Conservation (phyloP, 208 protist genomes). For the Trypanosoma cruzi region DNA sequence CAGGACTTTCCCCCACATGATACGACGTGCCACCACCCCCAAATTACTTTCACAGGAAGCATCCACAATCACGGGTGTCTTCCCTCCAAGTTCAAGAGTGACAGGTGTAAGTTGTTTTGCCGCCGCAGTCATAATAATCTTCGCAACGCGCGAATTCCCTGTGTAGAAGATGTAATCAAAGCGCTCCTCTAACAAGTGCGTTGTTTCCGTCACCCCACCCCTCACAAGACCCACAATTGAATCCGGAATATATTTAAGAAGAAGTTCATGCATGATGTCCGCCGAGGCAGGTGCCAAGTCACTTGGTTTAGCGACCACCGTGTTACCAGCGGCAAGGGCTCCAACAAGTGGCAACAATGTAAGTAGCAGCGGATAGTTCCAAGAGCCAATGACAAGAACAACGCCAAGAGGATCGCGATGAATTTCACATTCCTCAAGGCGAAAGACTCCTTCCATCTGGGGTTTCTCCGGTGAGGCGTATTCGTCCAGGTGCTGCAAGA, state of each 20-base stretch:
- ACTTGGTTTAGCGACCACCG: constrained; percentile 89
- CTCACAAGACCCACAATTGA: constrained; percentile 52
- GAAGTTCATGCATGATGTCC: constrained; percentile 51
- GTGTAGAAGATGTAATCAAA: constrained; percentile 96
- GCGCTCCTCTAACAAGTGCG: constrained; percentile 61
- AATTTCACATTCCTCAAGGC: constrained; percentile 33
- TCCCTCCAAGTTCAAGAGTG: constrained; percentile 94
- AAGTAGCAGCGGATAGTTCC: constrained; percentile 93
- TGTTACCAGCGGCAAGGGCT: constrained; percentile 91
- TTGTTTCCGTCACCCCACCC: constrained; percentile 66
- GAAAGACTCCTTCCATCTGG: constrained; percentile 29
- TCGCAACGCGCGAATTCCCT: constrained; percentile 59
- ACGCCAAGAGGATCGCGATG: constrained; percentile 72
- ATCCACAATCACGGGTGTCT: constrained; percentile 91
- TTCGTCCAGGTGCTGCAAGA: constrained; percentile 39
- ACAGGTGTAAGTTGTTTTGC: constrained; percentile 91
- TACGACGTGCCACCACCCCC: constrained; percentile 50
- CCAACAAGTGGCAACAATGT: constrained; percentile 70
- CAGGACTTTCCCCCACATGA: constrained; percentile 75
- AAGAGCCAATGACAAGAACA: constrained; percentile 91
- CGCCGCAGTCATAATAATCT: constrained; percentile 82
- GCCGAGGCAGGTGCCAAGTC: constrained; percentile 48
- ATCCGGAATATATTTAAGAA: constrained; percentile 71
- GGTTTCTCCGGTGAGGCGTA: constrained; percentile 39
- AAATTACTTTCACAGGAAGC: constrained; percentile 43